Percentiles rank a stretch among this genome's conserved stretches.
Conservation (phyloP, 176 grass and related monocot genomes). For the Hordeum marinum region DNA sequence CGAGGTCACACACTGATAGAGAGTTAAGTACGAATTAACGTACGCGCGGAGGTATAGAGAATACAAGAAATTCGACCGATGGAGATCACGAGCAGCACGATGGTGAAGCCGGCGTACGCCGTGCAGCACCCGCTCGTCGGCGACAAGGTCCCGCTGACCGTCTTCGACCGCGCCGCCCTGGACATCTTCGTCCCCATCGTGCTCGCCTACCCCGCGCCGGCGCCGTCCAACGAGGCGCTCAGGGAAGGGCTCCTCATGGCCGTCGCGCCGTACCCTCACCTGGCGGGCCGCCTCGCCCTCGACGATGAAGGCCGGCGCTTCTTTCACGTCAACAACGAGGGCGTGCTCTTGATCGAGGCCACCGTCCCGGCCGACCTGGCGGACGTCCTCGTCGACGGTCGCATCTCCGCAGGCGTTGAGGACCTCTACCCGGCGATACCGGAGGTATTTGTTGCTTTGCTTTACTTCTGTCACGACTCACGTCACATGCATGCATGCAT, state of each 20-base stretch:
- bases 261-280: conserved; percentile 6
- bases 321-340: conserved; percentile 10
- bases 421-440: conserved; percentile 8
- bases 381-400: conserved; percentile 1
- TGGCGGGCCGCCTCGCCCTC: background rate
- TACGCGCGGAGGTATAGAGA: too few relatives aligned
- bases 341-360: conserved; percentile 28
- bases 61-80: too few relatives aligned
- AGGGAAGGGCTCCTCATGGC: conserved; percentile 13
- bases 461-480: too few relatives aligned
- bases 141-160: conserved; percentile 18
- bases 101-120: background rate
- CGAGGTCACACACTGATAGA: too few relatives aligned
- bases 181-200: conserved; percentile 24
- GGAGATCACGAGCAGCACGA: background rate
- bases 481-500: too few relatives aligned
- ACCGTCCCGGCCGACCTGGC: background rate
- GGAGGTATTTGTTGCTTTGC: background rate
- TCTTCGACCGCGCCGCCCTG: conserved; percentile 36
- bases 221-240: conserved; percentile 20
- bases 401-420: background rate
- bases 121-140: background rate
- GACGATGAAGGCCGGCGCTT: background rate
- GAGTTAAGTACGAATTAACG: too few relatives aligned
- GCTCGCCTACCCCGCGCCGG: conserved; percentile 31